Percentiles rank a stretch among this genome's conserved stretches.
These are phyloP conservation scores for Fraxinus greggii DNA, from an alignment of 305 asterid species.

Conservation along the genomic window DNA sequence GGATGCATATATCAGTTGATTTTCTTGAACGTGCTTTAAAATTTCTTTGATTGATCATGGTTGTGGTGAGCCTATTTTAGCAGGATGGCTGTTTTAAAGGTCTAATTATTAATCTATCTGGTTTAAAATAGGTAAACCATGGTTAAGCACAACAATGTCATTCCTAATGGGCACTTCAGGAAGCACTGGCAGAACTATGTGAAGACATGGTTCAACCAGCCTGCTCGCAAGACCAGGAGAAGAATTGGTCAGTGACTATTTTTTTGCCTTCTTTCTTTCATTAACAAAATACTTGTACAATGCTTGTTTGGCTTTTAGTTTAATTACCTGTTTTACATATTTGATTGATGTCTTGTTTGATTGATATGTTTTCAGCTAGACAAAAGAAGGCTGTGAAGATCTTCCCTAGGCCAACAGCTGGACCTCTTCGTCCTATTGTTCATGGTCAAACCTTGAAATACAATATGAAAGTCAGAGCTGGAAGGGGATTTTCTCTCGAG, in stretches of 20 bases:
- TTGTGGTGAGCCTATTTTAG: neutral
- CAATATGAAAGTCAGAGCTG: slow-evolving; percentile 74
- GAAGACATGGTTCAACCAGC: slow-evolving; percentile 70
- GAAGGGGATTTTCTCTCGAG: slow-evolving; percentile 64
- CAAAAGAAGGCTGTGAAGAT: slow-evolving; percentile 70
- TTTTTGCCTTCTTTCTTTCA: neutral
- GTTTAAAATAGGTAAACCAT: slow-evolving; percentile 30
- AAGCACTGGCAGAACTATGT: slow-evolving; percentile 72
- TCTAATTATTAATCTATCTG: neutral
- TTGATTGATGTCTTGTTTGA: neutral
- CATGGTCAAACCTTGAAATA: slow-evolving; percentile 77
- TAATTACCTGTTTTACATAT: neutral
- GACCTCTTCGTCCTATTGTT: slow-evolving; percentile 76
- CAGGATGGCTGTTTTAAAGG: neutral
- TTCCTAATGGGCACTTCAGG: slow-evolving; percentile 67
- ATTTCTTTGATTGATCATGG: neutral
- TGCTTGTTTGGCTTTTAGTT: neutral
- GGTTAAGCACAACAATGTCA: slow-evolving; percentile 64
- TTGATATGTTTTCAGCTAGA: slow-evolving; percentile 46
- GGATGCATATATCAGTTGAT: neutral
- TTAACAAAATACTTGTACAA: neutral
- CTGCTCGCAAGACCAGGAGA: slow-evolving; percentile 67
- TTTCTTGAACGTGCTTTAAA: neutral
- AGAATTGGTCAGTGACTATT: slow-evolving; percentile 39
- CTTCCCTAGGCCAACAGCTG: slow-evolving; percentile 82